Percentiles rank a stretch among this genome's conserved stretches.
Conservation (phyloP, 495 filamentous ascomycete genomes). For the Penicillium paxilli region DNA sequence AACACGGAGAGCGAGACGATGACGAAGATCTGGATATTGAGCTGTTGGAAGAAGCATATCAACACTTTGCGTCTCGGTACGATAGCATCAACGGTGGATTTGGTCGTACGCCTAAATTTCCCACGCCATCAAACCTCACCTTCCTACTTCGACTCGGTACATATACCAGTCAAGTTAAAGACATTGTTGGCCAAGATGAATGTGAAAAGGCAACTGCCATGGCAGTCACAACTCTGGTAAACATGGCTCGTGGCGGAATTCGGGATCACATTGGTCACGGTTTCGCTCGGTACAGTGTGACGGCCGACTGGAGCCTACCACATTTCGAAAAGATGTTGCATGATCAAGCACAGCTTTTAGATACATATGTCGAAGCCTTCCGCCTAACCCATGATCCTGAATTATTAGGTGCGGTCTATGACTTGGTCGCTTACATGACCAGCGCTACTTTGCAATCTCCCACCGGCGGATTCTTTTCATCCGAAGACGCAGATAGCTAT, state of each 20-base stretch:
- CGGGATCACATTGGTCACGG: conserved; percentile 92
- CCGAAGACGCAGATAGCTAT: conserved; percentile 91
- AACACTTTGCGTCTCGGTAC: conserved; percentile 75
- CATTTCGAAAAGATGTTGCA: conserved; percentile 99
- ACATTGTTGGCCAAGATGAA: conserved; percentile 83
- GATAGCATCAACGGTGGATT: conserved; percentile 82
- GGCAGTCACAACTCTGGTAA: conserved; percentile 77
- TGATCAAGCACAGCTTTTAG: conserved; percentile 86
- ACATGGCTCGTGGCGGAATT: conserved; percentile 84
- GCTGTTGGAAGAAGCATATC: conserved; percentile 84
- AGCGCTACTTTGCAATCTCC: conserved; percentile 60
- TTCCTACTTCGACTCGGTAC: conserved; percentile 77
- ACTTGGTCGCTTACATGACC: conserved; percentile 80
- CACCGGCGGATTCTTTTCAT: conserved; percentile 80
- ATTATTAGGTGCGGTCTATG: conserved; percentile 77
- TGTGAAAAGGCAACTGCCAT: conserved; percentile 74
- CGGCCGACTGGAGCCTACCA: conserved; percentile 85
- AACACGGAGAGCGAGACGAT: conserved; percentile 48
- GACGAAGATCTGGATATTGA: conserved; percentile 82
- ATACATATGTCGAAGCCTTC: conserved; percentile 88
- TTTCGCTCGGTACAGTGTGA: conserved; percentile 89
- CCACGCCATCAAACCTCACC: conserved; percentile 79
- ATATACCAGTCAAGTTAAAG: conserved; percentile 70
- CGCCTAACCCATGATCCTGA: conserved; percentile 67
- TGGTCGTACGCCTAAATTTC: conserved; percentile 76